Percentiles rank a stretch among this genome's conserved stretches.
phyloP scores from a whole-genome alignment of 208 protist genomes.

The Histomonas meleagridis region DNA sequence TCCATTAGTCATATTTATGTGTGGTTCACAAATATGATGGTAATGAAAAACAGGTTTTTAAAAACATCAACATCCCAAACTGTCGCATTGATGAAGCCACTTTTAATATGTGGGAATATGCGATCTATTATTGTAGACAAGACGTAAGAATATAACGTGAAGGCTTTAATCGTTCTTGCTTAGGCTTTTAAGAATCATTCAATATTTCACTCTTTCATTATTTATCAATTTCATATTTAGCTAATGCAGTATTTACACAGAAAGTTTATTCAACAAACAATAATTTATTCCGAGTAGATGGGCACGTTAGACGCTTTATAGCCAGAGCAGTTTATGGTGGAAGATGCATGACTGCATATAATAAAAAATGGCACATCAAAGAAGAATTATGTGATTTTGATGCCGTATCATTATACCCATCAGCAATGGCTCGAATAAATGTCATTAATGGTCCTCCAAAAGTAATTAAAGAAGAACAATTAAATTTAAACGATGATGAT shows the following conservation, averaged over 20 bases:
- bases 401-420: not conserved
- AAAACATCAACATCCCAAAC: not conserved
- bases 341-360: not conserved
- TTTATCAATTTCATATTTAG: not conserved
- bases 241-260: not conserved
- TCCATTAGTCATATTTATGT: too few relatives aligned
- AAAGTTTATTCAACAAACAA: not conserved
- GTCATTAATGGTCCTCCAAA: not conserved
- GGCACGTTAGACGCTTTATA: not conserved
- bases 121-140: not conserved
- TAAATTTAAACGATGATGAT: not conserved
- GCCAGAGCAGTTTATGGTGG: not conserved
- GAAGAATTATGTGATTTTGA: not conserved
- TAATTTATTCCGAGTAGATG: not conserved
- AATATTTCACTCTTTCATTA: not conserved
- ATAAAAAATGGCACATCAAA: not conserved
- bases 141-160: not conserved
- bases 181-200: not conserved
- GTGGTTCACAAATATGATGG: too few relatives aligned
- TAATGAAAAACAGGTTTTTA: too few relatives aligned
- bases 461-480: not conserved
- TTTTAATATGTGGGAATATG: slow-evolving; percentile 16
- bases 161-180: slow-evolving; percentile 1
- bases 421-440: not conserved
- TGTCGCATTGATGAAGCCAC: not conserved